Evolutionary conservation across 2,329 filamentous ascomycete species (phyloP), one percentile per base, ranked within the genome.

Genomic region (Claviceps sp.): DNA sequence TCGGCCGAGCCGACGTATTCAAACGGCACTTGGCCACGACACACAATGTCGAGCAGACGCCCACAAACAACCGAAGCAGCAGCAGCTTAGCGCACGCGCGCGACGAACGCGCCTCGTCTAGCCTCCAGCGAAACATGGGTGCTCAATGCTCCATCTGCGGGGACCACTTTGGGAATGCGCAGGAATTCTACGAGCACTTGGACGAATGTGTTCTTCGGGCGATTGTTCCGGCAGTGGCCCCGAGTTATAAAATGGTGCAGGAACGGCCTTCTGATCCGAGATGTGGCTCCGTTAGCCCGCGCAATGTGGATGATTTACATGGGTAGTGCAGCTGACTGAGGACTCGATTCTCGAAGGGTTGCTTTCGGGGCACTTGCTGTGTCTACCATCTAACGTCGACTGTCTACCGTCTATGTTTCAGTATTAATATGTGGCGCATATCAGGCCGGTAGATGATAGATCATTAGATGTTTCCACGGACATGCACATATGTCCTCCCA

Each of bases 171-270:
- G 77, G 77, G 58, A 91, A 85, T 55, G 88, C 91, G 2, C 91
- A 97, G 68, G 91, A 96, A 63, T 96, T 96, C 71, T 96, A 97
- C 67, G 91, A 97, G 71, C 91, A 97, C 74, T 74, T 96, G 58
- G 91, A 85, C 57, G 78, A 81, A 58, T 81, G 78, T 51, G 77
- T 81, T 37, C 68, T 81, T 44, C 77, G 77, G 49, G 77, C 79
- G 16, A 78, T 81, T 50, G 75, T 79, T 14, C 75, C 77, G 2
- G 49, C 54, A 18, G 41, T 53, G 22, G 20, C 44, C 18, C 37
- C 50, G 2, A 38, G 14, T 13, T 46, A 49, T 24, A 3, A 22
- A 22, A 11, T 41, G 3, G 24, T 45, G 9, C 53, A 45, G 11
- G 26, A 9, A 16, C 50, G 50, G 22, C 48, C 16, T 4, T 48